phyloP scores from a whole-genome alignment of 345 rosid species.

The Rubroshorea leprosula region DNA sequence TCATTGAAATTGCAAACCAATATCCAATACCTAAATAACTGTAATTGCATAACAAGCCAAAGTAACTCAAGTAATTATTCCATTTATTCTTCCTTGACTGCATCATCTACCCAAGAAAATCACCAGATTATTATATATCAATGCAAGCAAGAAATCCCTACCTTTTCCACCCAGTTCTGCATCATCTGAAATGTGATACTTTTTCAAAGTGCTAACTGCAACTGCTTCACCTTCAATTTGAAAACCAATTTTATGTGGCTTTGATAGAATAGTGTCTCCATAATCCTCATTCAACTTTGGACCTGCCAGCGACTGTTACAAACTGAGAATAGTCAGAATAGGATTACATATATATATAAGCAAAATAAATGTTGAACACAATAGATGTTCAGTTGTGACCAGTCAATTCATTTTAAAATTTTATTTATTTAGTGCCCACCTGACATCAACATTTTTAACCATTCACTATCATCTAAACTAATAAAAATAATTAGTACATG shows the following conservation, averaged over 20 bases:
- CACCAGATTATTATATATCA: not conserved
- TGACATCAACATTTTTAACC: too few species aligned
- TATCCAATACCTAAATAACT: too few species aligned
- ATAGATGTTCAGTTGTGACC: too few species aligned
- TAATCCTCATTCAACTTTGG: slow-evolving; percentile 51
- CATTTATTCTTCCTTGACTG: too few species aligned
- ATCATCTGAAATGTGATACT: slow-evolving; percentile 34
- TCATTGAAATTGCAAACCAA: too few species aligned
- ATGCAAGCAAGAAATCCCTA: slow-evolving; percentile 25
- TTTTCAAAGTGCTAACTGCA: slow-evolving; percentile 34
- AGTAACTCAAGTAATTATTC: too few species aligned
- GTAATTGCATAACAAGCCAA: too few species aligned
- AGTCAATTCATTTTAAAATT: too few species aligned
- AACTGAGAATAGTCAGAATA: slow-evolving; percentile 13
- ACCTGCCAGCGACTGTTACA: slow-evolving; percentile 49
- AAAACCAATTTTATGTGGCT: slow-evolving; percentile 39
- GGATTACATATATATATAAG: not conserved
- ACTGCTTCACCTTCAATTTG: slow-evolving; percentile 36
- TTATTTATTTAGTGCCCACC: not conserved
- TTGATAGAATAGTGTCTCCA: slow-evolving; percentile 78
- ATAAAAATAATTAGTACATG: too few species aligned
- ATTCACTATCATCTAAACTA: too few species aligned
- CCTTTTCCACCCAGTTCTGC: slow-evolving; percentile 50
- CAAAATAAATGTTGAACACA: not conserved
- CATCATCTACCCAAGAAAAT: not conserved